Evolutionary conservation across 2,329 filamentous ascomycete species (phyloP).

Genomic region (Aspergillus fructus): DNA sequence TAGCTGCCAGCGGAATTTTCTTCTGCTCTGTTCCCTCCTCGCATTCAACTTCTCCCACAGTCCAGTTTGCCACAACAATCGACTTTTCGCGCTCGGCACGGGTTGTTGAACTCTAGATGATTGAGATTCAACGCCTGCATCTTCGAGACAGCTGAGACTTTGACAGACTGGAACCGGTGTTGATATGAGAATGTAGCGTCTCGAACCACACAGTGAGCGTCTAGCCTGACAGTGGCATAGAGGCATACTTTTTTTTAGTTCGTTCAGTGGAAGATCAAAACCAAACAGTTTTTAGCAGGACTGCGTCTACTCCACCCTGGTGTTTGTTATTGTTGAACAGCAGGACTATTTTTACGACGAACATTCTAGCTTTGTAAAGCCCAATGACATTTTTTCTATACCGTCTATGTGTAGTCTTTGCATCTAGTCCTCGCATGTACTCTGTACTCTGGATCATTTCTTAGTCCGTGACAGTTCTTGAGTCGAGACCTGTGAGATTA

Average conservation of each 20-base stretch:
- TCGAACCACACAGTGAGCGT: slow-evolving; percentile 39
- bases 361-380: slow-evolving; percentile 29
- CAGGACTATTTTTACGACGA: slow-evolving; percentile 49
- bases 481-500: too few species aligned
- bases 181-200: not conserved
- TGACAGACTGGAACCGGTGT: too few species aligned
- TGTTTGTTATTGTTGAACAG: slow-evolving; percentile 39
- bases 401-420: too few species aligned
- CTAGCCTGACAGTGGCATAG: slow-evolving; percentile 36
- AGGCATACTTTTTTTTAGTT: slow-evolving; percentile 43
- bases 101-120: slow-evolving; percentile 7
- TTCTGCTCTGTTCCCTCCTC: not conserved
- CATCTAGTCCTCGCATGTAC: too few species aligned
- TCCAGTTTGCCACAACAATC: not conserved
- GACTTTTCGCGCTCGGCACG: not conserved
- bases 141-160: too few species aligned
- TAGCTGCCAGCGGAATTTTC: not conserved
- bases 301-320: slow-evolving; percentile 52
- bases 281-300: slow-evolving; percentile 50
- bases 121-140: not conserved
- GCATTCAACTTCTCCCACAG: not conserved
- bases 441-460: too few species aligned
- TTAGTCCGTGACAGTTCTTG: too few species aligned
- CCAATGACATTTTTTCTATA: too few species aligned
- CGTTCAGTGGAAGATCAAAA: slow-evolving; percentile 50